phyloP scores from a whole-genome alignment of 768 basidiomycete species.

The Tulasnella sp. region DNA sequence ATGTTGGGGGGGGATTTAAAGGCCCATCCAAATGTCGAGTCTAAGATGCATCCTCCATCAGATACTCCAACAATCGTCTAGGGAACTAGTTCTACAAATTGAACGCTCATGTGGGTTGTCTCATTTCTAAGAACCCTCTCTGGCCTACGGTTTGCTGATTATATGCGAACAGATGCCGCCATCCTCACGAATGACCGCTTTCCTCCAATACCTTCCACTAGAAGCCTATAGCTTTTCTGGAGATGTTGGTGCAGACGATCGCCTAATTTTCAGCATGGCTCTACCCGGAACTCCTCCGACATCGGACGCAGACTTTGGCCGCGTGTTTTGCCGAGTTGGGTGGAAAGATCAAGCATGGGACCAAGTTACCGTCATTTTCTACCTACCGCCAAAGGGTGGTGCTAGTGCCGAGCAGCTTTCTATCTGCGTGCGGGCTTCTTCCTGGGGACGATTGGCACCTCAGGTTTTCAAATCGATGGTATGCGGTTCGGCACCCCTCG shows the following conservation, averaged over 20 bases:
- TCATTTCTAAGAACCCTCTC: too few species aligned
- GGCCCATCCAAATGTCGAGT: too few species aligned
- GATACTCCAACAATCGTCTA: too few species aligned
- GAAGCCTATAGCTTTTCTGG: constrained; percentile 3
- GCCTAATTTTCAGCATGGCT: neutral
- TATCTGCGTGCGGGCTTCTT: constrained; percentile 1
- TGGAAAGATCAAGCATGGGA: constrained; percentile 10
- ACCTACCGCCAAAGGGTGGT: constrained; percentile 2
- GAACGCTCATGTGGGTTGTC: too few species aligned
- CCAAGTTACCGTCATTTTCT: constrained; percentile 2
- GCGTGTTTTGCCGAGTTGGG: neutral
- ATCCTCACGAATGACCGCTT: constrained; percentile 7
- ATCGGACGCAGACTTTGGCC: neutral
- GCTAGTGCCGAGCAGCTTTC: neutral
- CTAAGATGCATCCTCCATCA: too few species aligned
- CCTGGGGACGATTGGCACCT: neutral
- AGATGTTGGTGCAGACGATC: constrained; percentile 4
- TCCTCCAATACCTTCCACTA: constrained; percentile 6
- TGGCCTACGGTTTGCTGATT: too few species aligned
- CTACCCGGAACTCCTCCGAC: neutral
- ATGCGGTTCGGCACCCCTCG: neutral
- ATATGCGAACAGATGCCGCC: neutral
- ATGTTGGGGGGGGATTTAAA: too few species aligned
- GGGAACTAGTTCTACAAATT: too few species aligned
- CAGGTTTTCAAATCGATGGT: neutral